These are phyloP conservation scores for Citrus mangshanensis DNA, from an alignment of 345 rosid genomes.

Conservation along the genomic window DNA sequence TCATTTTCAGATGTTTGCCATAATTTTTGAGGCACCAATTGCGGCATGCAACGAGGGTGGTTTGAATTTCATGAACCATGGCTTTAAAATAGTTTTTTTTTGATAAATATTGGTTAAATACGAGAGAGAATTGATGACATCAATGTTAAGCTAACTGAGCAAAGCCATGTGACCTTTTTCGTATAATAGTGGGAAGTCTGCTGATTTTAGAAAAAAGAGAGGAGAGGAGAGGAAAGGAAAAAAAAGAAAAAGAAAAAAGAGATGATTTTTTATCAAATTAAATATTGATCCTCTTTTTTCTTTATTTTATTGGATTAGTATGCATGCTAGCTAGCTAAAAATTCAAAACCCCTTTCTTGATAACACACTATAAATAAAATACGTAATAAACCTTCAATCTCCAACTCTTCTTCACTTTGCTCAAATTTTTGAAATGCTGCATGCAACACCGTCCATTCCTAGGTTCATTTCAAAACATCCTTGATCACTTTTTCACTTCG, in stretches of 20 bases:
- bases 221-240: too few relatives aligned
- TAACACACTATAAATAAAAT: background rate
- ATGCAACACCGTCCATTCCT: background rate
- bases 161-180: slow-evolving; percentile 18
- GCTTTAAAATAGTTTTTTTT: background rate
- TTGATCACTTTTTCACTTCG: background rate
- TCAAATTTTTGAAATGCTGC: background rate
- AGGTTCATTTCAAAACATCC: too few relatives aligned
- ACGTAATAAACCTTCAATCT: background rate
- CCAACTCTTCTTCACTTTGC: background rate
- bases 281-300: too few relatives aligned
- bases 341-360: background rate
- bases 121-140: background rate
- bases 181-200: too few relatives aligned
- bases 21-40: background rate
- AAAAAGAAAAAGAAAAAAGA: too few relatives aligned
- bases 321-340: background rate
- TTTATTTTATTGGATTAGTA: background rate
- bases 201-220: too few relatives aligned
- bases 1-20: background rate
- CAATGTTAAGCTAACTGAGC: background rate
- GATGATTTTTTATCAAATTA: too few relatives aligned
- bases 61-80: background rate
- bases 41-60: background rate
- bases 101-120: background rate